These are phyloP conservation scores for Helotiales sp. DNA, from an alignment of 2,329 filamentous ascomycete species.

Conservation along the genomic window DNA sequence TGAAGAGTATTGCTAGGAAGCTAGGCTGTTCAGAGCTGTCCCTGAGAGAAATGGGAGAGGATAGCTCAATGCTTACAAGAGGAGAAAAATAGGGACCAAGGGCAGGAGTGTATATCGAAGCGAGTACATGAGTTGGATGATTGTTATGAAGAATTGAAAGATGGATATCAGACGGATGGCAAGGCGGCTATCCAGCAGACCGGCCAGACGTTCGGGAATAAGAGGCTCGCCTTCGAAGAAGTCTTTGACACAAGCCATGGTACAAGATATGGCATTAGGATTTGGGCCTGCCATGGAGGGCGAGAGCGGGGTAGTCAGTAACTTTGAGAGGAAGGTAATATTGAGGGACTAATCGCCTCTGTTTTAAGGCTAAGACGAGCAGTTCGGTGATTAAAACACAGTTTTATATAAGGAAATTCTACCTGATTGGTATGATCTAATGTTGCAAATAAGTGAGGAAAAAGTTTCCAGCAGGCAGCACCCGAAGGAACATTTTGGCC, in stretches of 20 bases:
- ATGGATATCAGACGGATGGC: not conserved
- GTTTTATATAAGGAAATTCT: too few species aligned
- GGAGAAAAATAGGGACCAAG: not conserved
- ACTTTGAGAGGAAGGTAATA: too few species aligned
- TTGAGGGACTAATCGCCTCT: not conserved
- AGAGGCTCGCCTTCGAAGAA: not conserved
- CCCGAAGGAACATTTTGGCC: not conserved
- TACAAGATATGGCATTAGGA: not conserved
- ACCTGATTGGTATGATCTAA: too few species aligned
- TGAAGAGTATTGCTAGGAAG: constrained; percentile 1
- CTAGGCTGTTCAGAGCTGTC: not conserved
- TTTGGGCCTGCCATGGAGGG: not conserved
- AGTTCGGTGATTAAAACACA: too few species aligned
- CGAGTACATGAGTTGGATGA: not conserved
- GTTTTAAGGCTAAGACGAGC: too few species aligned
- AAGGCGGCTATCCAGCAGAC: not conserved
- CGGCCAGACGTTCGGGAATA: not conserved
- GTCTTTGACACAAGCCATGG: not conserved
- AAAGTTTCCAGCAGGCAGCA: not conserved
- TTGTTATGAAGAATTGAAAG: not conserved
- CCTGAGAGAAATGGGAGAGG: not conserved
- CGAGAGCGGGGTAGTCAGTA: not conserved
- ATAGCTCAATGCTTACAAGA: not conserved
- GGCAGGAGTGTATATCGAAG: not conserved
- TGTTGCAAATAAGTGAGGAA: too few species aligned